Conservation (phyloP, 1,284 basidiomycete species). For the Microbotryomycetes sp. region DNA sequence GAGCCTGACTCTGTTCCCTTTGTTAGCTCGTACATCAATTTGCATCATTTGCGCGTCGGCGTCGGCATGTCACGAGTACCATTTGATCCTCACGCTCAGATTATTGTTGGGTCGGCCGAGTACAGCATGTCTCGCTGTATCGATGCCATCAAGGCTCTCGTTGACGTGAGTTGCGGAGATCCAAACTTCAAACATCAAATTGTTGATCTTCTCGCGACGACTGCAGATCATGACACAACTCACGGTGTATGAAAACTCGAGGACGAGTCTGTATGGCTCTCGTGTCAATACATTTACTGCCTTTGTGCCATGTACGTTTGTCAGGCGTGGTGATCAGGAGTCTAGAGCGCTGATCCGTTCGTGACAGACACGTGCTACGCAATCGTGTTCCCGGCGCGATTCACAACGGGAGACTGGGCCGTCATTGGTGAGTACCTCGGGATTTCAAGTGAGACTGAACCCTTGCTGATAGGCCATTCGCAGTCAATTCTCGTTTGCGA, state of each 20-base stretch:
- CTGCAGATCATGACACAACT: constrained; percentile 27
- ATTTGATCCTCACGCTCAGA: constrained; percentile 19
- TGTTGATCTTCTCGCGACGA: neutral
- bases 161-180: constrained; percentile 9
- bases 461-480: neutral
- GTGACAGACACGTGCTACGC: constrained; percentile 23
- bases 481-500: constrained; percentile 19
- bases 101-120: constrained; percentile 24
- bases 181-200: neutral
- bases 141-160: constrained; percentile 16
- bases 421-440: constrained; percentile 7
- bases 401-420: constrained; percentile 28
- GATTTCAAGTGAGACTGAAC: neutral
- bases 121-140: constrained; percentile 29
- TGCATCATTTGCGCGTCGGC: constrained; percentile 24
- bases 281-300: constrained; percentile 21
- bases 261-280: constrained; percentile 18
- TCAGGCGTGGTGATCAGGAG: neutral
- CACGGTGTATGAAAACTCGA: constrained; percentile 23
- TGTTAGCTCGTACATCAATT: constrained; percentile 23
- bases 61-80: constrained; percentile 16
- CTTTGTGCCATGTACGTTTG: constrained; percentile 25
- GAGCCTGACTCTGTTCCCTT: neutral
- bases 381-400: constrained; percentile 28
- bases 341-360: neutral